These are phyloP conservation scores for Hypoxylon lienhwacheense DNA, from an alignment of 495 filamentous ascomycete genomes.

Conservation along the genomic window DNA sequence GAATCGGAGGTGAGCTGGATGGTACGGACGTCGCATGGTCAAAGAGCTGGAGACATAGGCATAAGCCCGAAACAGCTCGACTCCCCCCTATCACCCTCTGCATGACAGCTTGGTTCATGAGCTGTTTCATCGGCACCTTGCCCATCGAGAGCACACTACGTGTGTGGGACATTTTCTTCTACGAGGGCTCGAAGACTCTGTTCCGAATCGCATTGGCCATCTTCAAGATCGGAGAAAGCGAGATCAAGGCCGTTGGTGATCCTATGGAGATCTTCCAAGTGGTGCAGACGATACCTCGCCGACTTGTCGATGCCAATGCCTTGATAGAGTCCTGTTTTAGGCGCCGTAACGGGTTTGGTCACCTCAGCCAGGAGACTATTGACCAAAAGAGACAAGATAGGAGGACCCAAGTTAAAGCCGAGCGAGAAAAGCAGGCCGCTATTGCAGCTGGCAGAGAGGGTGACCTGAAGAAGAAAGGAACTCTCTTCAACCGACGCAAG, in stretches of 20 bases:
- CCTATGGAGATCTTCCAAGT: conserved; percentile 96
- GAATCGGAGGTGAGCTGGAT: conserved; percentile 77
- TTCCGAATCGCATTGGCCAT: conserved; percentile 90
- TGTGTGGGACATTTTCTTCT: conserved; percentile 96
- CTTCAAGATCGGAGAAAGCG: conserved; percentile 85
- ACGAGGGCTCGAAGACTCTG: conserved; percentile 92
- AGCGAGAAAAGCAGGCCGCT: conserved; percentile 43
- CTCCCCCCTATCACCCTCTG: conserved; percentile 90
- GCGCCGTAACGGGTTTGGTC: conserved; percentile 80
- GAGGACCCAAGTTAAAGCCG: conserved; percentile 47
- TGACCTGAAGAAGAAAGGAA: conserved; percentile 44
- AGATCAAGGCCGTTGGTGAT: conserved; percentile 78
- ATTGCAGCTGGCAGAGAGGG: conserved; percentile 6
- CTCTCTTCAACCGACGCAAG: conserved; percentile 43
- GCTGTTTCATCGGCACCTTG: conserved; percentile 86
- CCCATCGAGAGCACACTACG: conserved; percentile 88
- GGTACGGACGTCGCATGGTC: conserved; percentile 53
- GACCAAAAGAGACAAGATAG: conserved; percentile 64
- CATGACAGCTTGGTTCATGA: conserved; percentile 99
- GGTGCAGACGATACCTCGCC: conserved; percentile 85
- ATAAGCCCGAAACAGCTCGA: conserved; percentile 49
- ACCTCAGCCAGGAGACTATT: conserved; percentile 68
- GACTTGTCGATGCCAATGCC: conserved; percentile 75
- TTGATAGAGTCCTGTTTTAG: conserved; percentile 81
- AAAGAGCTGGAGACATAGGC: conserved; percentile 36